Base-by-base conservation (phyloP, 345 rosid genomes). In the Salix viminalis region DNA sequence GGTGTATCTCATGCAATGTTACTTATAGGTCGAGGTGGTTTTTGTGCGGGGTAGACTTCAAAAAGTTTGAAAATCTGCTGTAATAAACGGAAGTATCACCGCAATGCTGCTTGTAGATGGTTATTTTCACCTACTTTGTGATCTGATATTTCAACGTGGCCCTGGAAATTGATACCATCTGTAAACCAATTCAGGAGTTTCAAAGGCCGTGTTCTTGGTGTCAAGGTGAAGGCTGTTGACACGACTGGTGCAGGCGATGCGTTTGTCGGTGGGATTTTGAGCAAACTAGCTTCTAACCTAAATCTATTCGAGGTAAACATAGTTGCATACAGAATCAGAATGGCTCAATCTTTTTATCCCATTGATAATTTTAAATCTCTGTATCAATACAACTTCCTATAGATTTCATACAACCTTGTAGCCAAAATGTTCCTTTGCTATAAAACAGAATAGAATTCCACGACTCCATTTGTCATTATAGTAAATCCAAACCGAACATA, bases 201-300 rank as follows among this genome's bases (percentile, higher is more conserved):
- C n/a, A 82, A 61, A 72, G 88, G 88, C 68, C 72, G 79, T 60
- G 86, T 83, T 16, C 71, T 65, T 24, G 79, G 86, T 21, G 76
- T 76, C 32, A 19, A 75, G n/a, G 88, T 85, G 65, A 77, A 80
- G 39, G 75, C 84, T 4, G 86, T 87, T 28, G 84, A 84, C 71
- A 81, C 81, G 71, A 87, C 86, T 11, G 87, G 86, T 39, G 90
- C 87, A 7, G 86, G 86, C 5, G 84, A 85, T 75, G 83, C 87
- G 9, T 85, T 87, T 69, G 85, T 87, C 2, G 83, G 85, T 28
- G 86, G 85, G 67, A 32, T 87, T 11, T 67, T 81, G 68, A 72
- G 79, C 75, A 77, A 69, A 82, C 75, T 87, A 41, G 84, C 85
- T 66, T 69, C 81, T 16, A 82, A 83, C 48, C 56, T 50, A 18